phyloP scores from a whole-genome alignment of 495 filamentous ascomycete genomes.

The Aspergillus diversus region DNA sequence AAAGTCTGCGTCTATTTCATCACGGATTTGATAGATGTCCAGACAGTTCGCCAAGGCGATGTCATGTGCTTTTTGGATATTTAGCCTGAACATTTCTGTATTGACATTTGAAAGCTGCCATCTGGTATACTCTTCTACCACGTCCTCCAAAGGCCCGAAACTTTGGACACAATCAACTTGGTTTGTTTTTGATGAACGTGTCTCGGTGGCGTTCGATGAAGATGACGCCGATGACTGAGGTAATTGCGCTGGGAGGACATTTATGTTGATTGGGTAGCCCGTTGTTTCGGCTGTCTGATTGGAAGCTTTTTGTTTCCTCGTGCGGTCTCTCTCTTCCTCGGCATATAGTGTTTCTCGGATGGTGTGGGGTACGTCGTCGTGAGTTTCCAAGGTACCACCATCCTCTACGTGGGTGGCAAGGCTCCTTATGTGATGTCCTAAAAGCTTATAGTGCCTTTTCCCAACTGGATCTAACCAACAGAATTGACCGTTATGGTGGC shows the following conservation, averaged over 20 bases:
- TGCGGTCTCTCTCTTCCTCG: conserved; percentile 33
- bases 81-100: conserved; percentile 17
- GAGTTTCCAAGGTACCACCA: conserved; percentile 28
- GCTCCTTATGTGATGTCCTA: conserved; percentile 28
- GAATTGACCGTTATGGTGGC: conserved; percentile 25
- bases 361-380: conserved; percentile 31
- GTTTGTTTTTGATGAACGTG: not conserved
- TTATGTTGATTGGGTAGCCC: conserved; percentile 10
- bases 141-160: conserved; percentile 9
- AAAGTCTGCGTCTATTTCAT: conserved; percentile 7
- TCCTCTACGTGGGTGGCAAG: conserved; percentile 32
- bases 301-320: conserved; percentile 7
- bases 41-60: conserved; percentile 15
- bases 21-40: conserved; percentile 10
- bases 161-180: conserved; percentile 3
- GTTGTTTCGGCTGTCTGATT: not conserved
- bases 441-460: conserved; percentile 38
- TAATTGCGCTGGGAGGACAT: conserved; percentile 13
- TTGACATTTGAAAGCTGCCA: conserved; percentile 14
- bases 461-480: conserved; percentile 35
- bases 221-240: not conserved
- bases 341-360: conserved; percentile 33
- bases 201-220: not conserved
- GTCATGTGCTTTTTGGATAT: conserved; percentile 17
- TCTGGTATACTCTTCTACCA: conserved; percentile 17